Evolutionary conservation across 805 yeast species (phyloP).

Genomic region (Kockiozyma suomiensis): DNA sequence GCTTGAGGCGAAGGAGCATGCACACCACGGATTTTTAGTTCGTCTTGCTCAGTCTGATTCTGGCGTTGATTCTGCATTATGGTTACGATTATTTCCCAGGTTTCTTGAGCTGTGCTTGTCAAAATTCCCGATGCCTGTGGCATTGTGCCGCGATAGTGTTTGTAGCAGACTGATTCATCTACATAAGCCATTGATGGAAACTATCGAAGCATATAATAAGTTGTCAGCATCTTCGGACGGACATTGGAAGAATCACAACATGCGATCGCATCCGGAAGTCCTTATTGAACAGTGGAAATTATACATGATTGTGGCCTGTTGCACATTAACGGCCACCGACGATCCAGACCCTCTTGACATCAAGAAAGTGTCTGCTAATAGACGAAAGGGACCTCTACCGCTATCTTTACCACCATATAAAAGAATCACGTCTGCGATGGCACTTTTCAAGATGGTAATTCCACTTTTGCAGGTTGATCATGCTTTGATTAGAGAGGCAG

Average conservation of each 20-base stretch:
- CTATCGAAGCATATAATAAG: conserved; percentile 35
- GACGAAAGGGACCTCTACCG: conserved; percentile 19
- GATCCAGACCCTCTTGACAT: conserved; percentile 71
- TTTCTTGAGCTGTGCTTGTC: conserved; percentile 71
- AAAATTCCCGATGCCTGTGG: conserved; percentile 89
- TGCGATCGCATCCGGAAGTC: conserved; percentile 52
- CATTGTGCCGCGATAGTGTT: conserved; percentile 85
- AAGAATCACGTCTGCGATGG: conserved; percentile 80
- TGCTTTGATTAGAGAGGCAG: conserved; percentile 74
- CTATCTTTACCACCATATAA: conserved; percentile 52
- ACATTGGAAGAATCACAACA: conserved; percentile 37
- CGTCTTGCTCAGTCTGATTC: conserved; percentile 86
- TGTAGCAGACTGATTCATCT: conserved; percentile 87
- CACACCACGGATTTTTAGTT: conserved; percentile 61
- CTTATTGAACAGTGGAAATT: conserved; percentile 86
- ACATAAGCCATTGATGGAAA: conserved; percentile 44
- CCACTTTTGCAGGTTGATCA: conserved; percentile 77
- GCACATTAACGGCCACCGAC: conserved; percentile 84
- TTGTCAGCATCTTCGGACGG: conserved; percentile 16
- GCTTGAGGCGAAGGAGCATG: conserved; percentile 46
- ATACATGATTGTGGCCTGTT: conserved; percentile 86
- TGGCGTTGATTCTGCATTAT: conserved; percentile 94
- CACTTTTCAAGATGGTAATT: conserved; percentile 82
- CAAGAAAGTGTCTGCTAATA: conserved; percentile 52
- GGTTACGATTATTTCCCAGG: conserved; percentile 87